Evolutionary conservation across 768 basidiomycete species (phyloP).

Genomic region (Suillus weaverae): DNA sequence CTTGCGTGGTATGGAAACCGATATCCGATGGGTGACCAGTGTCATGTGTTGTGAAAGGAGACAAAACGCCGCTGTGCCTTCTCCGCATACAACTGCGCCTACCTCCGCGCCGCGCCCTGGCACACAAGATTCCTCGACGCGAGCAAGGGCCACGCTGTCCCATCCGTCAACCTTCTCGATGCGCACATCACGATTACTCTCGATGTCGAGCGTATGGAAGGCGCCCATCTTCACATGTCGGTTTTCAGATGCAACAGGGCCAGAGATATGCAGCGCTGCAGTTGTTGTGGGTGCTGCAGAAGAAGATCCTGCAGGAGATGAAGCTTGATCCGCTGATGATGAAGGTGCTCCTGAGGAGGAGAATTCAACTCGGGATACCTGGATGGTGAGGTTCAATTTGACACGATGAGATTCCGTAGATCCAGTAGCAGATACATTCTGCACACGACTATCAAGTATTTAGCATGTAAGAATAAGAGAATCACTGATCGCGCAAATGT

Average conservation of each 20-base stretch:
- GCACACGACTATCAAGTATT: conserved; percentile 63
- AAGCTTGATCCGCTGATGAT: conserved; percentile 45
- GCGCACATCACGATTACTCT: conserved; percentile 85
- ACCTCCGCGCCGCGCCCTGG: conserved; percentile 97
- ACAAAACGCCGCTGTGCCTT: conserved; percentile 94
- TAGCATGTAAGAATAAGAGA: conserved; percentile 10
- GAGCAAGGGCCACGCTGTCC: conserved; percentile 84
- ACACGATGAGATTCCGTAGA: conserved; percentile 91
- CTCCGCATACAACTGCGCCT: conserved; percentile 93
- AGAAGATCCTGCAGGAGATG: conserved; percentile 24
- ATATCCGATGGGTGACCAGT: conserved; percentile 85
- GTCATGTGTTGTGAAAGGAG: conserved; percentile 97
- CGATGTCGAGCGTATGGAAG: conserved; percentile 92
- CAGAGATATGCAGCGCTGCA: conserved; percentile 80
- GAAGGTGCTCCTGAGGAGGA: conserved; percentile 63
- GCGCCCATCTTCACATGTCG: conserved; percentile 89
- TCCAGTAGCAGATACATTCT: conserved; percentile 88
- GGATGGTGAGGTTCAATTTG: conserved; percentile 79
- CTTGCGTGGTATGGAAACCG: conserved; percentile 88
- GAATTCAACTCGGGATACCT: conserved; percentile 79
- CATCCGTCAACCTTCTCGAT: conserved; percentile 87
- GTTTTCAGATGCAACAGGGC: conserved; percentile 84
- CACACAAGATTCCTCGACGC: conserved; percentile 85
- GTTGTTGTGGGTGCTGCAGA: conserved; percentile 38
- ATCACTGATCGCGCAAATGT: not conserved